Conservation (phyloP, 2,329 filamentous ascomycete species). For the Trichoderma lentiforme region DNA sequence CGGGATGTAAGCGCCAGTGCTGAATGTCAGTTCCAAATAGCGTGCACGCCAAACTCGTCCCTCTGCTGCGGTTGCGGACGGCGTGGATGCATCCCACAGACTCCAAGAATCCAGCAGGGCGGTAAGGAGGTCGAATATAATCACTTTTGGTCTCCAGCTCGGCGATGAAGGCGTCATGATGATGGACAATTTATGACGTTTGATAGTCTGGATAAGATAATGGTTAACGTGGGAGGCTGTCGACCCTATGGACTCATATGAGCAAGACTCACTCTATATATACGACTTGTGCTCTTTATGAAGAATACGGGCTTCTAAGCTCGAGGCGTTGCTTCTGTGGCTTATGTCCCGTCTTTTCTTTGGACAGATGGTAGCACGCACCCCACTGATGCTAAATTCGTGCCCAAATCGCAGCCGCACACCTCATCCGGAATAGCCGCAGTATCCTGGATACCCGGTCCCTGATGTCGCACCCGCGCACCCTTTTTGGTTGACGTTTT, state of each 20-base stretch:
- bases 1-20: not conserved
- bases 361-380: not conserved
- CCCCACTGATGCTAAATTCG: not conserved
- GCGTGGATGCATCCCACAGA: not conserved
- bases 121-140: not conserved
- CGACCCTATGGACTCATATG: not conserved
- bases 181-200: not conserved
- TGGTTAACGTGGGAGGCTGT: not conserved
- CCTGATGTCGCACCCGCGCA: not conserved
- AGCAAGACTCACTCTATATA: not conserved
- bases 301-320: not conserved
- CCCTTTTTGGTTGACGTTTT: not conserved
- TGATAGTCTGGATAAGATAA: not conserved
- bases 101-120: not conserved
- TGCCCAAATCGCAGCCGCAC: not conserved
- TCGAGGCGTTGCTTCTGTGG: not conserved
- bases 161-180: not conserved
- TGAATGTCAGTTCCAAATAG: not conserved
- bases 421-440: not conserved
- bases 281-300: not conserved
- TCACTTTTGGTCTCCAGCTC: not conserved
- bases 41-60: not conserved
- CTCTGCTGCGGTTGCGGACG: not conserved
- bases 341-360: not conserved
- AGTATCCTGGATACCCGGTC: not conserved